Base-by-base conservation (phyloP, 345 rosid species). In the Psidium guajava region DNA sequence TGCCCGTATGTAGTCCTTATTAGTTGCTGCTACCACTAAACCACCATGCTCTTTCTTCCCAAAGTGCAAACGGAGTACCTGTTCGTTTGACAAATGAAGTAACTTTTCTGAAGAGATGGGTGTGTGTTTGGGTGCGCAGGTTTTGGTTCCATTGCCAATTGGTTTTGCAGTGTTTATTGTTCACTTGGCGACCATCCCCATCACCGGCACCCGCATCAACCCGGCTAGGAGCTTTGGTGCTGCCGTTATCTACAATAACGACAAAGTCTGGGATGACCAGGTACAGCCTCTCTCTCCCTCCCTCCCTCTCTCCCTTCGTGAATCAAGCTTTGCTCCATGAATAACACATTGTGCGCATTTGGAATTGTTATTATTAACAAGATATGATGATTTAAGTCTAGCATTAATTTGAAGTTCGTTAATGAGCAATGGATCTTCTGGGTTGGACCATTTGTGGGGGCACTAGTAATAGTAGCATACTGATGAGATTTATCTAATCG, bases 101-200 rank as follows among this genome's bases (percentile, higher is more conserved):
- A 32, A 18, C 47, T 32, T 69, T 36, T 32, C 77, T 36, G 77
- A 36, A 20, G 47, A 18, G 24, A 18, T 2, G 25, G 10, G 58
- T 58, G 10, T 40, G 16, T 51, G 4, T 24, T 42, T 14, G 44
- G 44, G 13, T 74, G 47, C 2, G 3, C 59, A 93, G 94, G 93
- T 92, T 11, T 84, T 93, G 94, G 97, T 95, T 86, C 97, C 97
- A 59, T 92, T 94, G 21, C 97, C 97, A 13, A 94, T 94, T 88
- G 97, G 97, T 83, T 94, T 93, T 54, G 95, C 95, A 6, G 97
- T 94, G 82, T 92, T 93, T 89, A 88, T 92, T 89, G 96, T 93
- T 16, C 96, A 93, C 85, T 87, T 93, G 92, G 96, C 96, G n/a
- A 92, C 96, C 5, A 93, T 93, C 82, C 96, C 95, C 75, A 89